Base-by-base conservation (phyloP, 2,329 filamentous ascomycete species). In the Penicillium sp. region DNA sequence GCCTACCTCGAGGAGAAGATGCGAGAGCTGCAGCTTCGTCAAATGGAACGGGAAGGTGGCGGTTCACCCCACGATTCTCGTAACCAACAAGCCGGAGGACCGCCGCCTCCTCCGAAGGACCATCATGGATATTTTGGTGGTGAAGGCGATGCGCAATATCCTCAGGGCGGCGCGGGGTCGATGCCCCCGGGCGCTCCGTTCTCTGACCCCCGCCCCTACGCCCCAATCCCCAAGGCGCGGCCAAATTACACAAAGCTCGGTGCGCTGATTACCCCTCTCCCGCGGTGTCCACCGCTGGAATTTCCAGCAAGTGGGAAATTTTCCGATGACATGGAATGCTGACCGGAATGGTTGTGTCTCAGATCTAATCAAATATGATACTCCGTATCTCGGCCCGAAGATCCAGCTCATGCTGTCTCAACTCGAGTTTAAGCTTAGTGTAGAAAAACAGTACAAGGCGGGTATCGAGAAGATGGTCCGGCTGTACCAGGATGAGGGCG, bases 401-500 rank as follows among this genome's bases (percentile, higher is more conserved):
- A 99, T 99, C 73, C 95, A 99, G 82, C 91, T 98, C 73, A 99
- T 99, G 95, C 84, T 99, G 74, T 96, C 95, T 53, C 95, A 99
- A 79, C 89, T 99, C 66, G 93, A 98, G 79, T 99, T 99, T 83
- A 99, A 99, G 82, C 86, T 99, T 64, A 97, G 95, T 69, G 95
- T 99, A 30, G 95, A 99, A 78, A 96, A 97, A 76, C 95, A 99
- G 80, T 99, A 99, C 80, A 93, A 98, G 68, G 96, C 96, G 74
- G 95, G 95, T 65, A 95, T 99, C 70, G 95, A 99, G 80, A 99
- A 99, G 83, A 98, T 99, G 95, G 92, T 97, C 51, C 92, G 95
- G 76, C 84, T 99, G 38, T 99, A 99, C 76, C 89, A 95, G 75
- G 95, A 98, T 86, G 95, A 98, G 78, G 94, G 95, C 33, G 95